Evolutionary conservation across 2,329 filamentous ascomycete genomes (phyloP).

Genomic region (Neoascochyta sp.): DNA sequence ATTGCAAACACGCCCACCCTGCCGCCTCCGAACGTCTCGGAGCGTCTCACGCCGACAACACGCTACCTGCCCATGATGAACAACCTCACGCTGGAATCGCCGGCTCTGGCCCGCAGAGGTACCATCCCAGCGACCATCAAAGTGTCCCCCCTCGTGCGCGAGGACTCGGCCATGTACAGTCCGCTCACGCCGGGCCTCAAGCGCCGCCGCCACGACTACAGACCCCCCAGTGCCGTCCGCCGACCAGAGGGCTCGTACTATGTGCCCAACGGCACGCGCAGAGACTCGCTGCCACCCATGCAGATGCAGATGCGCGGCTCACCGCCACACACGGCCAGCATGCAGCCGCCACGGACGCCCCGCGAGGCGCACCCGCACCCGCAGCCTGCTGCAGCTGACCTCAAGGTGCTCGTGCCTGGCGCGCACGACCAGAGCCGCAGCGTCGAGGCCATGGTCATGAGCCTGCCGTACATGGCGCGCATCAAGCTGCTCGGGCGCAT

Average conservation of each 20-base stretch:
- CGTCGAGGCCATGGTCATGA: constrained; percentile 69
- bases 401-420: constrained; percentile 20
- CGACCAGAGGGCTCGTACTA: constrained; percentile 55
- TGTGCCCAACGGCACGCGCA: constrained; percentile 21
- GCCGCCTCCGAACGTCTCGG: constrained; percentile 38
- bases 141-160: constrained; percentile 19
- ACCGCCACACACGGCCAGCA: constrained; percentile 30
- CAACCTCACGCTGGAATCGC: constrained; percentile 42
- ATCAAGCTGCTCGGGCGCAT: constrained; percentile 73
- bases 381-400: constrained; percentile 13
- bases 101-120: constrained; percentile 18
- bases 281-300: constrained; percentile 35
- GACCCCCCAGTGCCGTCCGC: constrained; percentile 45
- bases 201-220: constrained; percentile 33
- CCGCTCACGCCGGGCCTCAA: constrained; percentile 35
- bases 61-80: constrained; percentile 38
- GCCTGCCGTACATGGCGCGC: constrained; percentile 70
- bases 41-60: constrained; percentile 30
- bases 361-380: constrained; percentile 21
- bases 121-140: constrained; percentile 29
- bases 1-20: constrained; percentile 40
- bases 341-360: constrained; percentile 34
- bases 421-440: constrained; percentile 45
- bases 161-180: constrained; percentile 26
- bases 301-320: constrained; percentile 29